phyloP scores from a whole-genome alignment of 202 grass and related monocot genomes.

The Panicum virgatum region DNA sequence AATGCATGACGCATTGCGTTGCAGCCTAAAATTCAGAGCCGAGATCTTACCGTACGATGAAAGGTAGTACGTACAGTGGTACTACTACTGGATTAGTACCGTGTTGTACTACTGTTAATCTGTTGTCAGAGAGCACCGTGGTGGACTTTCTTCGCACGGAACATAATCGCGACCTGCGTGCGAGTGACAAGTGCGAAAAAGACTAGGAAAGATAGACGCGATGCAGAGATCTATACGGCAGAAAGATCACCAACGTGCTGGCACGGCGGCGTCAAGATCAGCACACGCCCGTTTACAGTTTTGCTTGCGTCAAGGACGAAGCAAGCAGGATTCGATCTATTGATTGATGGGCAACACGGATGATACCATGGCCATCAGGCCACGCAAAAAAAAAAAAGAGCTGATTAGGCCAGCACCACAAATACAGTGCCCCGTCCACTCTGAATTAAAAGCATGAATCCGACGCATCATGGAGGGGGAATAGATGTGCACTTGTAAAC shows the following conservation, averaged over 20 bases:
- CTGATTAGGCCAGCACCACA: not conserved
- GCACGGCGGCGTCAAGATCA: not conserved
- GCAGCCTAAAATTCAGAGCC: too few species aligned
- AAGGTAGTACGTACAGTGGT: too few species aligned
- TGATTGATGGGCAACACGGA: not conserved
- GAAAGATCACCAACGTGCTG: not conserved
- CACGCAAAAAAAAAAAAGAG: not conserved
- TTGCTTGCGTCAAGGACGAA: not conserved
- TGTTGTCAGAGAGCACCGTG: not conserved
- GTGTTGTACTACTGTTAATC: too few species aligned
- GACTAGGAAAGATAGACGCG: not conserved
- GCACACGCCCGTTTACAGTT: too few species aligned
- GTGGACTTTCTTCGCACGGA: not conserved
- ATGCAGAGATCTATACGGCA: too few species aligned
- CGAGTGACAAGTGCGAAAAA: accelerated
- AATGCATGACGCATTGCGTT: too few species aligned
- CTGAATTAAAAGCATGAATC: not conserved
- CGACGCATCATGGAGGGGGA: not conserved
- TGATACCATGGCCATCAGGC: too few species aligned
- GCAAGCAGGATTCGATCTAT: not conserved
- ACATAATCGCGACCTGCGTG: not conserved
- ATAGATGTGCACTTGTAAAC: too few species aligned
- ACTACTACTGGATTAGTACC: too few species aligned
- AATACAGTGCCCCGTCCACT: not conserved
- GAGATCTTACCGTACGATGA: too few species aligned